A percentile compares a stretch with the other conserved stretches of the same genome.
Evolutionary conservation across 257 asterid species (phyloP).

Genomic region (Solanum sejunctum): DNA sequence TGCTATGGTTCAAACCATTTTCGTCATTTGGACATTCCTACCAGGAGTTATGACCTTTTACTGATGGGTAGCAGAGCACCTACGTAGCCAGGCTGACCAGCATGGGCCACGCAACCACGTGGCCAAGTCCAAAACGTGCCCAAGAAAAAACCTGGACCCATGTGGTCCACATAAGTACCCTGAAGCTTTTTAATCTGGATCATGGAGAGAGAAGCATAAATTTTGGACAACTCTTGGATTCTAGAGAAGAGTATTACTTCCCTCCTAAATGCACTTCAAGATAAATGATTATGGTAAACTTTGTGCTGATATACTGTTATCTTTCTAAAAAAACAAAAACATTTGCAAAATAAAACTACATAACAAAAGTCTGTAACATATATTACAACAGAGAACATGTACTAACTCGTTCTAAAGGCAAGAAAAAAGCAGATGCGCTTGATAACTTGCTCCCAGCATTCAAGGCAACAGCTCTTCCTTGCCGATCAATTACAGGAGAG

Average conservation of each 20-base stretch:
- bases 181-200: neutral
- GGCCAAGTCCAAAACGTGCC: neutral
- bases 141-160: neutral
- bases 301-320: neutral
- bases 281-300: neutral
- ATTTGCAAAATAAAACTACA: neutral
- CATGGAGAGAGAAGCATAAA: neutral
- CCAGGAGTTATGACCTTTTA: neutral
- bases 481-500: constrained; percentile 99
- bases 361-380: neutral
- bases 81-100: neutral
- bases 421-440: constrained; percentile 96
- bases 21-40: neutral
- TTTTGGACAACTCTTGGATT: neutral
- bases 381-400: neutral
- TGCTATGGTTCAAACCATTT: neutral
- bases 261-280: neutral
- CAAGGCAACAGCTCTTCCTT: constrained; percentile 98
- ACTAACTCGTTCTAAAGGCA: constrained; percentile 94
- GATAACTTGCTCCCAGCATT: constrained; percentile 99
- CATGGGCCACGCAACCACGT: neutral
- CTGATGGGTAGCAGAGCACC: neutral
- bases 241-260: neutral
- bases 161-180: neutral
- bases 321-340: neutral